These are phyloP conservation scores for Crithidia mellificae DNA, from an alignment of 208 protist genomes.

Conservation along the genomic window DNA sequence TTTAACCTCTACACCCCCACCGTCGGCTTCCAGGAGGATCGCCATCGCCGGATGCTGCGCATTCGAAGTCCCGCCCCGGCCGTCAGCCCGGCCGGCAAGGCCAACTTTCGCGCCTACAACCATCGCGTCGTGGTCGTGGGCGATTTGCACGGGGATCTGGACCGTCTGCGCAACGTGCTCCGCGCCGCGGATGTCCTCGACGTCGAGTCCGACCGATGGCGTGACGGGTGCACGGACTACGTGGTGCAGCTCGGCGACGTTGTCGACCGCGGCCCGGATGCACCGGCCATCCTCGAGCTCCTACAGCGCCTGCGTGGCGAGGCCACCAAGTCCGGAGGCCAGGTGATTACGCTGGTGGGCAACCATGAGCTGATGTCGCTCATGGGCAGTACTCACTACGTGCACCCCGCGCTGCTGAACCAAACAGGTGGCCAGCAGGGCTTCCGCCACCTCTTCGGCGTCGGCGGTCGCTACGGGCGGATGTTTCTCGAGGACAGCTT, in stretches of 20 bases:
- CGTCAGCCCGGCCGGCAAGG: neutral
- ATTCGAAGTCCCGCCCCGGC: too few species aligned
- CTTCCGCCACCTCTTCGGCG: slow-evolving; percentile 31
- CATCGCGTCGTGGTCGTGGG: slow-evolving; percentile 57
- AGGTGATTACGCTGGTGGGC: slow-evolving; percentile 62
- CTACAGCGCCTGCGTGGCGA: slow-evolving; percentile 28
- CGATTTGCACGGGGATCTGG: slow-evolving; percentile 64
- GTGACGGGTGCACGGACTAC: slow-evolving; percentile 33
- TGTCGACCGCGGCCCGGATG: slow-evolving; percentile 50
- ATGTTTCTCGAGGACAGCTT: slow-evolving; percentile 46
- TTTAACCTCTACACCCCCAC: slow-evolving; percentile 28
- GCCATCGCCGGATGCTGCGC: slow-evolving; percentile 8
- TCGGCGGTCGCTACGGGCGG: slow-evolving; percentile 42
- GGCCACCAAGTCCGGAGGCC: slow-evolving; percentile 47
- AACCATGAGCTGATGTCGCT: slow-evolving; percentile 66
- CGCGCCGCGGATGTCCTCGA: slow-evolving; percentile 46
- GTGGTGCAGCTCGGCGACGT: slow-evolving; percentile 80
- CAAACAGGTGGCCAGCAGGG: slow-evolving; percentile 28
- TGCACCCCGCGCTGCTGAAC: slow-evolving; percentile 20
- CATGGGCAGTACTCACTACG: slow-evolving; percentile 16
- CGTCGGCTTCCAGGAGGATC: slow-evolving; percentile 20
- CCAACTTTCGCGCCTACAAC: neutral
- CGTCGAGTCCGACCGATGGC: slow-evolving; percentile 32
- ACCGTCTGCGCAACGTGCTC: slow-evolving; percentile 37
- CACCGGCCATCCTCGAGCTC: slow-evolving; percentile 43